phyloP scores from a whole-genome alignment of 208 protist genomes.

The Trypanosoma avium region DNA sequence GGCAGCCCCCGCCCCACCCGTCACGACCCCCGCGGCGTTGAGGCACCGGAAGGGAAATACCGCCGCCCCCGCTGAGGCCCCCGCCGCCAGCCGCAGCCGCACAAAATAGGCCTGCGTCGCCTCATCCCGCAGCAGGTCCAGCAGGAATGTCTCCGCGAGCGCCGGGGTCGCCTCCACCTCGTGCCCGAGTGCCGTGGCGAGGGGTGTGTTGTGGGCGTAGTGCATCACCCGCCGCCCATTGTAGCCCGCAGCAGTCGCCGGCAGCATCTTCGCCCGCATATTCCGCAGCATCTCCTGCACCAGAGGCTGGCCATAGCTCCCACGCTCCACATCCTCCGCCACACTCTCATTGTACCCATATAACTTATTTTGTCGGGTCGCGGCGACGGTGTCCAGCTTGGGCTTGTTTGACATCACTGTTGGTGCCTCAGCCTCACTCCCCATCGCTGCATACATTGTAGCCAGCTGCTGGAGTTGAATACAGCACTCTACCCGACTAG shows the following conservation, averaged over 20 bases:
- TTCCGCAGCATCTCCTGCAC: conserved; percentile 16
- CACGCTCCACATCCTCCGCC: neutral
- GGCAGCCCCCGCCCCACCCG: neutral
- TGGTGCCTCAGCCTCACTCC: neutral
- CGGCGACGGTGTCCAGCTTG: conserved; percentile 15
- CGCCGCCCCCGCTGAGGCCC: neutral
- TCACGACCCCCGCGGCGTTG: conserved; percentile 7
- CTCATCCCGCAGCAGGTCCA: conserved; percentile 24
- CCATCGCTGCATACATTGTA: conserved; percentile 13
- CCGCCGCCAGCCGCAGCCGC: conserved; percentile 16
- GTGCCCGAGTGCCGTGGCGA: conserved; percentile 16
- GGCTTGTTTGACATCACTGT: conserved; percentile 14
- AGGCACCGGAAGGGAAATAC: conserved; percentile 29
- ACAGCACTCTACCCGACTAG: conserved; percentile 9
- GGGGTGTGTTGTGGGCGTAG: conserved; percentile 16
- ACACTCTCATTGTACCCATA: conserved; percentile 6
- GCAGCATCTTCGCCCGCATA: conserved; percentile 22
- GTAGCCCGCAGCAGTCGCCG: neutral
- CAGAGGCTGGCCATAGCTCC: conserved; percentile 22
- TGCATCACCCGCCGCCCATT: conserved; percentile 8
- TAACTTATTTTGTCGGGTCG: conserved; percentile 19
- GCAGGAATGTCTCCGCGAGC: conserved; percentile 22
- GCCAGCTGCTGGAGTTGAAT: conserved; percentile 15
- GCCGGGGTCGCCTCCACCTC: neutral
- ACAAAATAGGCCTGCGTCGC: conserved; percentile 23